Base-by-base conservation (phyloP, 306 rosid genomes). In the Phaseolus lunatus region DNA sequence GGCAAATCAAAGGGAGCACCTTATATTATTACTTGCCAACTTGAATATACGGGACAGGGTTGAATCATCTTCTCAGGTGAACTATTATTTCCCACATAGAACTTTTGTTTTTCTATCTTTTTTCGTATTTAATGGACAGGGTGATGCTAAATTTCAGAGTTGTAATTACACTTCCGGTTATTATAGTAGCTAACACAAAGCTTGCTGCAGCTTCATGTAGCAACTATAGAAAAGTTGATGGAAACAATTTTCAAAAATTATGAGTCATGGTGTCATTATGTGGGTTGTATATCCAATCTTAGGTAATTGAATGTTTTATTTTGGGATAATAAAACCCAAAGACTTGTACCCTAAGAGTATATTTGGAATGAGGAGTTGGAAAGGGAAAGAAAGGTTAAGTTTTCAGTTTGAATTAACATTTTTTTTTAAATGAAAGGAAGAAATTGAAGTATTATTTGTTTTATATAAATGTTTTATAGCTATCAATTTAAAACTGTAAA, bases 1-100 rank as follows among this genome's bases (percentile, higher is more conserved):
- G 78, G 98, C 94, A 76, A 96, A 96, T 84, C 99, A 96, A 83
- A 90, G 98, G 89, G 99, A 96, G 81, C 99, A 96, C 85, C 83
- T 96, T 59, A 86, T 96, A 80, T 77, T 96, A 86, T 84, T 96
- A 48, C 97, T 96, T 85, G 98, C 99, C 81, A 96, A 96, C 84
- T 83, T 96, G 39, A 82, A 84, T 70, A 84, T 81, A 57, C 79
- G 97, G 85, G 78, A 82, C 7, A 86, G 81, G 47, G 10, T 39
- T 44, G 85, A 70, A 73, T 78, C 68, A 73, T 78, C 71, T 76
- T 7, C 49, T 22, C 78, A 87, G 95, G 98, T 91, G 82, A 74
- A 57, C 35, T 29, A 22, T 49, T 48, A 53, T 35, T 84, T 77
- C 73, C 69, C 39, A 33, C 64, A 22, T 81, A 70, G 63, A 59